These are phyloP conservation scores for Psophocarpus tetragonolobus DNA, from an alignment of 306 rosid genomes.

Conservation along the genomic window DNA sequence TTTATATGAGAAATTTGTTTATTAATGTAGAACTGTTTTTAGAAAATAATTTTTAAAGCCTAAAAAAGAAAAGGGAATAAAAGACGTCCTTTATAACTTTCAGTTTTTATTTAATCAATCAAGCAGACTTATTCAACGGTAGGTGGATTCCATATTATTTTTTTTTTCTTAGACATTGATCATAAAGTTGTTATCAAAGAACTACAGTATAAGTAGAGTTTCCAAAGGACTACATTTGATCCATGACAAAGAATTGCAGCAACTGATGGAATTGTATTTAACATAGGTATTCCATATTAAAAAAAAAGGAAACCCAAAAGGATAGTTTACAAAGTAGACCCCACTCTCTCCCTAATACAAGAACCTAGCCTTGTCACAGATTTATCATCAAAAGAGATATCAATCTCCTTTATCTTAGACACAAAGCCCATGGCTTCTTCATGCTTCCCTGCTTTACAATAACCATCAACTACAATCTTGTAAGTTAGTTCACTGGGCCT, in stretches of 20 bases:
- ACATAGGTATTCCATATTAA: conserved; percentile 14
- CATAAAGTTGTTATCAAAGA: no score
- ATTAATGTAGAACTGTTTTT: neutral
- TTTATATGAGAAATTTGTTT: neutral
- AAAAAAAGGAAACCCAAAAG: conserved; percentile 1
- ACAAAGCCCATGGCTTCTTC: conserved; percentile 76
- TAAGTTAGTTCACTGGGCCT: conserved; percentile 81
- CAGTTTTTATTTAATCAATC: neutral
- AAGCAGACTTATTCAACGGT: neutral
- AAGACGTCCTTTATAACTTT: neutral
- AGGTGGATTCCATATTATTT: neutral
- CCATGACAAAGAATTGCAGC: conserved; percentile 7
- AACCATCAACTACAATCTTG: conserved; percentile 88
- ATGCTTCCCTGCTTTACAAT: conserved; percentile 66
- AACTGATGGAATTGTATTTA: conserved; percentile 15
- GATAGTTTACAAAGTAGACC: conserved; percentile 31
- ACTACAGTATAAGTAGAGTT: conserved; percentile 16
- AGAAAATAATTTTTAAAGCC: neutral
- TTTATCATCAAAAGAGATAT: conserved; percentile 55
- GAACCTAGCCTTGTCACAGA: conserved; percentile 68
- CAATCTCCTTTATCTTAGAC: conserved; percentile 61
- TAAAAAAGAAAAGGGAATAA: neutral
- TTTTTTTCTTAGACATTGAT: no score
- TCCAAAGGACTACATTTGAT: neutral
- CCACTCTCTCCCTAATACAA: conserved; percentile 48